Base-by-base conservation (phyloP, 1,139 yeast genomes). In the Blastobotrys serpentis region DNA sequence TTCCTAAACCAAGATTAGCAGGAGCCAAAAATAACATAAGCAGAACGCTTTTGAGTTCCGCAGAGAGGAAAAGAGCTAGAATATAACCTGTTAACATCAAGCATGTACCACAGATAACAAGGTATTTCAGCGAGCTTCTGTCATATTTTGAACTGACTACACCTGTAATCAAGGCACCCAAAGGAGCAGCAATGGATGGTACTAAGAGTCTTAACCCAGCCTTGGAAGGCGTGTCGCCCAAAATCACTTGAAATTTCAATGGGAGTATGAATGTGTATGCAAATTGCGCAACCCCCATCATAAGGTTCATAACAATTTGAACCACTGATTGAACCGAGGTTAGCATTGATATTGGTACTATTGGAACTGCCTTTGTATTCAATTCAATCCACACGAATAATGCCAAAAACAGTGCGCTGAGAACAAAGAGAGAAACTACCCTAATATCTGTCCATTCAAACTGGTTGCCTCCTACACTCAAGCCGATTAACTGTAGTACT, bases 391-490 rank as follows among this genome's bases (percentile, higher is more conserved):
- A 16, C 1, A 42, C 10, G 42, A 51, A 51, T 7, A 43, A 13
- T 10, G 30, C 47, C 40, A 51, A 26, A 16, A 47, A 26, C 17
- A 17, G 10, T 10, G 21, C 38, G 38, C 38, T 33, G 13, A 17
- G 18, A 10, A 36, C 26, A 26, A 46, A 14, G 16, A 46, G 43
- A 4, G 30, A 21, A 3, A 40, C 13, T 18, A 49, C 33, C 21
- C 50, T 30, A 25, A 26, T 22, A 26, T 51, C 52, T 8, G 48
- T 16, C 53, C 53, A 51, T 10, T 22, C 43, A 25, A 40, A 18
- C 8, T 45, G 48, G 22, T 51, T 49, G 7, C 53, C 53, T 11
- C 53, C 53, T 26, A 49, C 40, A 18, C 52, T 48, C 32, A 51
- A 43, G 17, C 37, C 32, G 2, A 45, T 26, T n/a, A 51, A 48